Percentiles rank a stretch among this genome's conserved stretches.
phyloP scores from a whole-genome alignment of 2,329 filamentous ascomycete genomes.

The Leptographium procerum region DNA sequence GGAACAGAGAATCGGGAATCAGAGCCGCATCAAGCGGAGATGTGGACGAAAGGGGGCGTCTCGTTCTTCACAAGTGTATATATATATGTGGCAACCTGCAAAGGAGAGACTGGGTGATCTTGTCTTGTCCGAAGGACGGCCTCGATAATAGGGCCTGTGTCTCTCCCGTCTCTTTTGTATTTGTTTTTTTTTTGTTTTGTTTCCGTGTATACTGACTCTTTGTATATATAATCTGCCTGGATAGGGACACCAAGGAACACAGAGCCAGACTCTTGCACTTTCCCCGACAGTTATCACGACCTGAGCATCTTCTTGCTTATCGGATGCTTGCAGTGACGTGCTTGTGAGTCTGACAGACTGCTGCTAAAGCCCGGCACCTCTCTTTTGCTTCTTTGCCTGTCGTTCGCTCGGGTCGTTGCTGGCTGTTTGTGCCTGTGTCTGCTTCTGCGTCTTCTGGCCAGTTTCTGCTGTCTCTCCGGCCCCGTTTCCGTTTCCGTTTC shows the following conservation, averaged over 20 bases:
- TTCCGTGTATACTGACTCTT: neutral
- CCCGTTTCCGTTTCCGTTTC: neutral
- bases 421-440: conserved; percentile 8
- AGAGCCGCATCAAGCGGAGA: neutral
- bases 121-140: neutral
- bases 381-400: conserved; percentile 39
- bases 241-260: neutral
- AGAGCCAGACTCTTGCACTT: neutral
- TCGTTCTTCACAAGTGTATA: neutral
- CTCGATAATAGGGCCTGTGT: neutral
- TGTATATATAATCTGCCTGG: neutral
- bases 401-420: conserved; percentile 21
- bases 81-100: neutral
- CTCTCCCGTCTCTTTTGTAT: conserved; percentile 4
- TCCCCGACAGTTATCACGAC: neutral
- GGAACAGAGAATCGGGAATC: neutral
- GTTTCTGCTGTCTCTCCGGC: conserved; percentile 13
- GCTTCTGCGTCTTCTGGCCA: conserved; percentile 13
- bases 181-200: conserved; percentile 2
- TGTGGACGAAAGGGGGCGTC: neutral
- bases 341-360: neutral
- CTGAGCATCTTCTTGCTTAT: neutral
- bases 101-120: neutral
- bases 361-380: neutral
- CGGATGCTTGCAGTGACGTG: no score